Percentiles rank a stretch among this genome's conserved stretches.
phyloP scores from a whole-genome alignment of 139 green algal genomes.

The Limnomonas spitsbergensis region DNA sequence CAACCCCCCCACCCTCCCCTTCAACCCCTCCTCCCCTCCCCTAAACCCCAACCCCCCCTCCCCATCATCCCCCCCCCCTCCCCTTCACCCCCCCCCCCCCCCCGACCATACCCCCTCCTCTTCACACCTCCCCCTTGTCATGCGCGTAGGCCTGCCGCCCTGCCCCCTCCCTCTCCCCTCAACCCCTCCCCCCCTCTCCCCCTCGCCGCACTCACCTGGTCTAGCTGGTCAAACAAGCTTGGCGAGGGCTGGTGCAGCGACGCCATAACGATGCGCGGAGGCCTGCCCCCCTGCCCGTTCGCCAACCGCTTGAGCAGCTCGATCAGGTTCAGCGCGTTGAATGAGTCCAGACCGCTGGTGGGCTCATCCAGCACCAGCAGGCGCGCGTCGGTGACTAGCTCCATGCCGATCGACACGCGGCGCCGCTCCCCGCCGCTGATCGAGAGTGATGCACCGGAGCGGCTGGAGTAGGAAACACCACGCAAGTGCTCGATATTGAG shows the following conservation, averaged over 20 bases:
- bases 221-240: slow-evolving; percentile 51
- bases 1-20: too few relatives aligned
- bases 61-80: too few relatives aligned
- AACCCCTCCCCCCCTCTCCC: too few relatives aligned
- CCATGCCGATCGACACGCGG: slow-evolving; percentile 71
- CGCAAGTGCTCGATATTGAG: slow-evolving; percentile 28
- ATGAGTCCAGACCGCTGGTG: slow-evolving; percentile 58
- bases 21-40: too few relatives aligned
- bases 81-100: too few relatives aligned
- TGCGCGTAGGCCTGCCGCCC: too few relatives aligned
- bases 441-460: neutral
- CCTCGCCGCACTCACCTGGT: too few relatives aligned
- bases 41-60: too few relatives aligned
- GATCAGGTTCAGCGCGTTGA: slow-evolving; percentile 61
- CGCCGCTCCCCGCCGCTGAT: slow-evolving; percentile 5
- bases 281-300: neutral
- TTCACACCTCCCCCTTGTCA: too few relatives aligned
- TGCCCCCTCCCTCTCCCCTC: too few relatives aligned
- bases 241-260: slow-evolving; percentile 77
- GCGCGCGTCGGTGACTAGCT: slow-evolving; percentile 63
- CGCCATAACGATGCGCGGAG: slow-evolving; percentile 62
- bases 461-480: neutral
- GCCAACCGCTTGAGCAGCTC: slow-evolving; percentile 28
- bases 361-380: slow-evolving; percentile 67
- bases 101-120: too few relatives aligned